Conservation (phyloP, 169 alveolate species). For the Cryptosporidium muris region DNA sequence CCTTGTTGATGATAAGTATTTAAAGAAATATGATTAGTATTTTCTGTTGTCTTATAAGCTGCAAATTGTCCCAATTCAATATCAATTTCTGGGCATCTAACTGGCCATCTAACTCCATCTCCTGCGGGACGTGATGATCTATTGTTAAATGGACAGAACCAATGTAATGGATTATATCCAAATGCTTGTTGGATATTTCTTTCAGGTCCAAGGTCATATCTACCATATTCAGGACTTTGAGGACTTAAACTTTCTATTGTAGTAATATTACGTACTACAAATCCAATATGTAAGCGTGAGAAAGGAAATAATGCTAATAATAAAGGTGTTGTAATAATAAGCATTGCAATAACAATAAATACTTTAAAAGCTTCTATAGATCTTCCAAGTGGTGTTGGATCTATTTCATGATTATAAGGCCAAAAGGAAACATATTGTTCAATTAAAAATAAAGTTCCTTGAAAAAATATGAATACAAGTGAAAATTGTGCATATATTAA, state of each 20-base stretch:
- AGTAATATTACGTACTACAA: conserved; percentile 82
- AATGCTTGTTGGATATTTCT: conserved; percentile 85
- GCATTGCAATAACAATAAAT: conserved; percentile 70
- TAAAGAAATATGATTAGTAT: not conserved
- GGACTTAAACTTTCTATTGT: conserved; percentile 87
- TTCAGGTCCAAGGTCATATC: conserved; percentile 85
- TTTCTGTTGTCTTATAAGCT: conserved; percentile 1
- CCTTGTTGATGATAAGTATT: too few species aligned
- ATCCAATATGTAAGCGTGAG: conserved; percentile 84
- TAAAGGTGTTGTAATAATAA: conserved; percentile 75
- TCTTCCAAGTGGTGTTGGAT: conserved; percentile 66
- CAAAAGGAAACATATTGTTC: conserved; percentile 57
- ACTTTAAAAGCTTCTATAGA: conserved; percentile 65
- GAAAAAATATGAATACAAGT: conserved; percentile 67
- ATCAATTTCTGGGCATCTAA: conserved; percentile 68
- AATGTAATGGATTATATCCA: conserved; percentile 86
- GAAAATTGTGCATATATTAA: conserved; percentile 87
- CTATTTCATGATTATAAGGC: conserved; percentile 56
- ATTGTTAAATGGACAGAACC: conserved; percentile 88
- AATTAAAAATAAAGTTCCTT: conserved; percentile 36
- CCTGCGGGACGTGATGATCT: conserved; percentile 88
- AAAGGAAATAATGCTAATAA: conserved; percentile 85
- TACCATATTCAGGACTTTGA: conserved; percentile 80
- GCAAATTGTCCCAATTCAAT: conserved; percentile 67
- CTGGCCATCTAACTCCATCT: conserved; percentile 90